Evolutionary conservation across 2,329 filamentous ascomycete species (phyloP).

Genomic region (Aspergillus thermomutatus): DNA sequence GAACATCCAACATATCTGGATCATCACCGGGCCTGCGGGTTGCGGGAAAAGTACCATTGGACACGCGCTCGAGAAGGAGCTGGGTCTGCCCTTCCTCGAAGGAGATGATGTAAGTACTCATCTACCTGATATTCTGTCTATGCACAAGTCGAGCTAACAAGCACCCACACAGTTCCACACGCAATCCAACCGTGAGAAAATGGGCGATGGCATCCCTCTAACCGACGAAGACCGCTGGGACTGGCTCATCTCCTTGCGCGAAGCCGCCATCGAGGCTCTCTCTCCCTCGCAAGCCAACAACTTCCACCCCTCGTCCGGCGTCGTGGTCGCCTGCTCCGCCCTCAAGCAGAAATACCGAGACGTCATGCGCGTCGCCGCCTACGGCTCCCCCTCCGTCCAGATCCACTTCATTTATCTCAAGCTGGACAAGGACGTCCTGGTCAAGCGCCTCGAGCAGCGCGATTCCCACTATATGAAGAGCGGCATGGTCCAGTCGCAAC

Average conservation of each 20-base stretch:
- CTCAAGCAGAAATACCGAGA: conserved; percentile 97
- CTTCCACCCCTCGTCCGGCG: conserved; percentile 59
- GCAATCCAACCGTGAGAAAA: conserved; percentile 80
- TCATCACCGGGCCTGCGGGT: conserved; percentile 74
- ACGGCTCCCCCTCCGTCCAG: conserved; percentile 67
- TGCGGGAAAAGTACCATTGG: conserved; percentile 78
- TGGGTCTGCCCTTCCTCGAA: conserved; percentile 69
- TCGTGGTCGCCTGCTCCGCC: conserved; percentile 95
- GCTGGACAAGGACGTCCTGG: conserved; percentile 70
- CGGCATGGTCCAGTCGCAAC: conserved; percentile 90
- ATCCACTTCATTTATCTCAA: conserved; percentile 93
- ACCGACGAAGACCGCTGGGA: conserved; percentile 96
- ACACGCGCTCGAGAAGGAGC: conserved; percentile 58
- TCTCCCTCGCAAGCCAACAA: conserved; percentile 35
- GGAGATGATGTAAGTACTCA: conserved; percentile 66
- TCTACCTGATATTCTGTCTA: neutral
- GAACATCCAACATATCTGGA: conserved; percentile 67
- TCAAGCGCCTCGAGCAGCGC: conserved; percentile 70
- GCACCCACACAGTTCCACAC: conserved; percentile 42
- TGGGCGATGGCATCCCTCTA: conserved; percentile 77
- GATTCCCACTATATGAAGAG: conserved; percentile 94
- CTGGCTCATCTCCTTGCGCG: conserved; percentile 79
- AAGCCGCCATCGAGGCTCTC: conserved; percentile 56
- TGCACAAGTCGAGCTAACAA: conserved; percentile 4
- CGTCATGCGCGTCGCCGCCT: conserved; percentile 76